Evolutionary conservation across 495 filamentous ascomycete species (phyloP).

Genomic region (Pyrenopolyporus hunteri): DNA sequence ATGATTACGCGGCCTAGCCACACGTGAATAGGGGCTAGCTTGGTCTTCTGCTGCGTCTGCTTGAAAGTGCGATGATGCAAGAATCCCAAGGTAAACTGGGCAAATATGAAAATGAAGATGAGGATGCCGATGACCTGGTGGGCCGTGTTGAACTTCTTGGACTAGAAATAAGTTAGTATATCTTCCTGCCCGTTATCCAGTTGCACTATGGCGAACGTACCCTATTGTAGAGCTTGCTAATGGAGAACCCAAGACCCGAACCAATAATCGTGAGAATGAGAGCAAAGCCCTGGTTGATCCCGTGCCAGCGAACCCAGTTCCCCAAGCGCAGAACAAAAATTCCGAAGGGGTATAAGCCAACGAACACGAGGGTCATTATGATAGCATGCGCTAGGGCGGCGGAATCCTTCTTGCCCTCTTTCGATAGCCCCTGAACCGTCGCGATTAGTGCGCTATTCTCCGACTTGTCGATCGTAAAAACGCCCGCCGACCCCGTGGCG

Average conservation of each 20-base stretch:
- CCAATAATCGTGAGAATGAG: constrained; percentile 53
- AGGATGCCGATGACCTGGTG: constrained; percentile 67
- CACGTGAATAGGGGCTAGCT: constrained; percentile 53
- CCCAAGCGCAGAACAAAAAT: constrained; percentile 55
- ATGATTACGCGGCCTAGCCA: constrained; percentile 61
- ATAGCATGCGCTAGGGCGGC: constrained; percentile 55
- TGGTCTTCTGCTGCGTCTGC: constrained; percentile 49
- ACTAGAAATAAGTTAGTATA: constrained; percentile 41
- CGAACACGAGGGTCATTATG: constrained; percentile 58
- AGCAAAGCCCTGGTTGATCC: constrained; percentile 52
- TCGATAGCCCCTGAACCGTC: constrained; percentile 26
- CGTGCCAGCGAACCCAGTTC: constrained; percentile 56
- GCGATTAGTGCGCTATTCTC: constrained; percentile 32
- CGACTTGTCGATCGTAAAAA: constrained; percentile 37
- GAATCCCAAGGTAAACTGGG: constrained; percentile 56
- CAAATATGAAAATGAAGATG: constrained; percentile 53
- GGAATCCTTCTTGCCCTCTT: constrained; percentile 33
- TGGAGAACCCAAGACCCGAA: constrained; percentile 55
- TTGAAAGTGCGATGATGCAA: constrained; percentile 57
- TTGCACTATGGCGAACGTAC: constrained; percentile 39
- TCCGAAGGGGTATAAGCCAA: constrained; percentile 63
- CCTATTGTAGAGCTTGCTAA: constrained; percentile 58
- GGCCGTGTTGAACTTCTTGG: constrained; percentile 55
- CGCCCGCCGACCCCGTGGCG: constrained; percentile 50
- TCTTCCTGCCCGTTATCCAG: background rate